Percentiles rank a stretch among this genome's conserved stretches.
These are phyloP conservation scores for Hemisphaericaspora subhashii DNA, from an alignment of 1,139 yeast species.

Conservation along the genomic window DNA sequence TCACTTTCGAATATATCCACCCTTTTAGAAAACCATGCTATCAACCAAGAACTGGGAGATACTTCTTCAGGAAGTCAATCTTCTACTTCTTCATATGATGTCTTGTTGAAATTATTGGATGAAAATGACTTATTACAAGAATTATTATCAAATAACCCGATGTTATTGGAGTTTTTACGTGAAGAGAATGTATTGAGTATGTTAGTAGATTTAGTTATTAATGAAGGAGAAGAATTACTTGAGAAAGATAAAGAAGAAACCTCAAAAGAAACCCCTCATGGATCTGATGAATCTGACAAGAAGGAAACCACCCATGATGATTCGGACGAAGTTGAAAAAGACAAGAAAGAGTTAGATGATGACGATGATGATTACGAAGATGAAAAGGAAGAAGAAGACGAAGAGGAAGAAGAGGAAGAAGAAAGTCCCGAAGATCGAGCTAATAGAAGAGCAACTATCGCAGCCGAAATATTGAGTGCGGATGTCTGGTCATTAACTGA, in stretches of 20 bases:
- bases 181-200: constrained; percentile 67
- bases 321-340: constrained; percentile 1
- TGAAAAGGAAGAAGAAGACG: constrained; percentile 18
- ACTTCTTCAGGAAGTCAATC: constrained; percentile 10
- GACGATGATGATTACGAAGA: constrained; percentile 12
- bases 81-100: constrained; percentile 19
- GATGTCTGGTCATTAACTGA: constrained; percentile 96
- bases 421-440: constrained; percentile 54
- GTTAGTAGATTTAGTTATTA: constrained; percentile 68
- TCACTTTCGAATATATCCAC: constrained; percentile 74
- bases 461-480: constrained; percentile 86
- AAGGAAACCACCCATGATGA: neutral
- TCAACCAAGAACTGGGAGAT: constrained; percentile 23
- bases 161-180: constrained; percentile 76
- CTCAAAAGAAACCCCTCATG: neutral
- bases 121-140: constrained; percentile 88
- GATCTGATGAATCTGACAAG: constrained; percentile 1
- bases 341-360: constrained; percentile 6
- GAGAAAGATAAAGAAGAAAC: constrained; percentile 1
- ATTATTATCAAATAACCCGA: constrained; percentile 76
- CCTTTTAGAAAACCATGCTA: constrained; percentile 57
- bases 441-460: constrained; percentile 75
- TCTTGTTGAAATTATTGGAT: constrained; percentile 71
- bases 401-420: constrained; percentile 24
- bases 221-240: constrained; percentile 29